These are phyloP conservation scores for Berberis thunbergii DNA, from an alignment of 164 flowering plant species.

Conservation along the genomic window DNA sequence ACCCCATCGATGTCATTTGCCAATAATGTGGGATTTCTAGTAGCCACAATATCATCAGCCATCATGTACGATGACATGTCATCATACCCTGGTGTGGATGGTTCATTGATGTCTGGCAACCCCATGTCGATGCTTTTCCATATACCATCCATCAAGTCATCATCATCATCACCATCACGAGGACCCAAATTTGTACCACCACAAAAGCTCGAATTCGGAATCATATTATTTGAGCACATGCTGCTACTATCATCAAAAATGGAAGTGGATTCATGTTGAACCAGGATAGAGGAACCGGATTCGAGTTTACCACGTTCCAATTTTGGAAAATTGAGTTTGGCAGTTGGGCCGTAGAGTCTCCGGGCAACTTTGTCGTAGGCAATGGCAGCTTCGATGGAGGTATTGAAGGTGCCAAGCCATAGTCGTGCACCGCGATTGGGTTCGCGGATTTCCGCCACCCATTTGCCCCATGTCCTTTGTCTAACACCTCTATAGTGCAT, in stretches of 20 bases:
- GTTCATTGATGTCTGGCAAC: constrained; percentile 36
- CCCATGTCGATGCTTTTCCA: constrained; percentile 28
- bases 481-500: constrained; percentile 66
- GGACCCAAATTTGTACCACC: neutral
- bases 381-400: constrained; percentile 47
- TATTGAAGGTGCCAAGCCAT: constrained; percentile 59
- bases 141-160: constrained; percentile 13
- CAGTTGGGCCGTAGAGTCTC: constrained; percentile 40
- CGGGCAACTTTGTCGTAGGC: constrained; percentile 55
- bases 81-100: constrained; percentile 10
- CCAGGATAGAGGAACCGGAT: neutral
- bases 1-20: constrained; percentile 9
- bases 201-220: neutral
- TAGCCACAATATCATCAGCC: neutral
- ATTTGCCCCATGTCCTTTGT: constrained; percentile 71
- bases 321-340: constrained; percentile 45
- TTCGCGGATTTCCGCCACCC: constrained; percentile 68
- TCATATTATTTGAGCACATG: no score
- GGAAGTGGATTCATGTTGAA: neutral
- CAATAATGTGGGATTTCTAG: neutral
- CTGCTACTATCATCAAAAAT: neutral
- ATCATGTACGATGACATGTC: neutral
- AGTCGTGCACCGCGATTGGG: constrained; percentile 59
- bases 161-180: neutral
- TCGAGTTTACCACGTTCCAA: neutral